Evolutionary conservation across 768 basidiomycete species (phyloP), one percentile per base, ranked within the genome.

Genomic region (Suillus fuscotomentosus): DNA sequence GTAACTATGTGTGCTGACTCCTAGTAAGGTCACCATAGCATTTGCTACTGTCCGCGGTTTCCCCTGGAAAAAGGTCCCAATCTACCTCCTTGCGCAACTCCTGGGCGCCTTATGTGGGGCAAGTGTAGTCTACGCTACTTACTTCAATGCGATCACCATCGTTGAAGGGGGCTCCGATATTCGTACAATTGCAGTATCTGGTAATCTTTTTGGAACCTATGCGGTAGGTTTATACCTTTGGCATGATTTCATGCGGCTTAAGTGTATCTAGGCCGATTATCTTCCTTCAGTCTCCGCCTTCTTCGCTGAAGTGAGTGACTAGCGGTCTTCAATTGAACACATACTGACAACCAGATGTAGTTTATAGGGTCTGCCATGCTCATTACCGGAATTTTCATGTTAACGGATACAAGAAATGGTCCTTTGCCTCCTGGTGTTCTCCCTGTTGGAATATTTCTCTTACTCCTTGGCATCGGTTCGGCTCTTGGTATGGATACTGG

Each of bases 31-130:
- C 39, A 92, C 90, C 7, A 72, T 92, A 50, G 80, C 84, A 14
- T 73, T 90, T 50, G 88, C 87, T 10, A 77, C 82, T 0, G 89
- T 84, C 75, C 83, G 89, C 67, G 84, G 83, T 43, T 91, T 92
- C 75, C 88, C 90, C 0, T 88, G 88, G 86, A 81, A 79, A 67
- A 91, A 91, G 73, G 90, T 90, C 0, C 90, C 90, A 0, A 82
- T 77, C 17, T 90, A 84, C 75, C 84, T 88, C 39, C 70, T 84
- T 61, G 80, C 85, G 0, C 88, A 89, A 72, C 54, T 86, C 31
- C 68, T 88, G 63, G 88, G 87, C 13, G 87, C 79, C 5, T 66
- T 86, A 45, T 74, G 80, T 34, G 87, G 85, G 7, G 82, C 82
- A 5, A 79, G 81, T 1, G 66, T 84, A 54, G 73, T 83, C 38